Evolutionary conservation across 768 basidiomycete genomes (phyloP).

Genomic region (Tylopilus plumbeoviolaceoides): DNA sequence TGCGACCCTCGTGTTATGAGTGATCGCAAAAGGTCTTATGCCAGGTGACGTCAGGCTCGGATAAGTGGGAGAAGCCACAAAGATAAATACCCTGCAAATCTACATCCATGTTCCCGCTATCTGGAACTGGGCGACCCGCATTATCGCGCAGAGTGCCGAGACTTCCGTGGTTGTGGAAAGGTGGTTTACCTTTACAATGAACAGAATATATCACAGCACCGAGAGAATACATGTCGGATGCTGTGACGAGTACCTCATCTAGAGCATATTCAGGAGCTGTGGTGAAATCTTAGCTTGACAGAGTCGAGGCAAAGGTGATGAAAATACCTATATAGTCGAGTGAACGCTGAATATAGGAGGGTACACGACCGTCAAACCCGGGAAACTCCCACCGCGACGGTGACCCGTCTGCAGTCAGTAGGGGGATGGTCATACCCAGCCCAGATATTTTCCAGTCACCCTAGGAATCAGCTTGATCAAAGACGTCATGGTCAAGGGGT

Average conservation of each 20-base stretch:
- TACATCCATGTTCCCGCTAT: conserved; percentile 60
- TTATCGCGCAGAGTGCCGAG: conserved; percentile 67
- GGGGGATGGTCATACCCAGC: conserved; percentile 79
- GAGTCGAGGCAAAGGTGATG: not conserved
- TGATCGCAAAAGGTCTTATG: conserved; percentile 67
- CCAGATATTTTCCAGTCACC: conserved; percentile 99
- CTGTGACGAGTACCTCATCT: conserved; percentile 80
- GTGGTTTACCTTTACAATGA: conserved; percentile 82
- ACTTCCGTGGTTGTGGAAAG: conserved; percentile 82
- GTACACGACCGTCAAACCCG: conserved; percentile 76
- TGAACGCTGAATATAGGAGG: conserved; percentile 81
- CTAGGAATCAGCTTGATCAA: conserved; percentile 34
- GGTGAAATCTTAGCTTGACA: conserved; percentile 5
- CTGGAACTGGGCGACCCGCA: conserved; percentile 56
- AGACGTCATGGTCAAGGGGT: not conserved
- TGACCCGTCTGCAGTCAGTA: conserved; percentile 62
- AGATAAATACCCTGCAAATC: conserved; percentile 64
- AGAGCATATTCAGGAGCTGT: conserved; percentile 92
- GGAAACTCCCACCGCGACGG: conserved; percentile 89
- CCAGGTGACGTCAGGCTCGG: conserved; percentile 4
- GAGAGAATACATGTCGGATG: conserved; percentile 91
- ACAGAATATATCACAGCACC: conserved; percentile 91
- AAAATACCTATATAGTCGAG: conserved; percentile 87
- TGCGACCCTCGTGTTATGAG: conserved; percentile 78
- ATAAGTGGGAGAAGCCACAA: not conserved